phyloP scores from a whole-genome alignment of 1,284 basidiomycete genomes.

The Ceratobasidium sp. region DNA sequence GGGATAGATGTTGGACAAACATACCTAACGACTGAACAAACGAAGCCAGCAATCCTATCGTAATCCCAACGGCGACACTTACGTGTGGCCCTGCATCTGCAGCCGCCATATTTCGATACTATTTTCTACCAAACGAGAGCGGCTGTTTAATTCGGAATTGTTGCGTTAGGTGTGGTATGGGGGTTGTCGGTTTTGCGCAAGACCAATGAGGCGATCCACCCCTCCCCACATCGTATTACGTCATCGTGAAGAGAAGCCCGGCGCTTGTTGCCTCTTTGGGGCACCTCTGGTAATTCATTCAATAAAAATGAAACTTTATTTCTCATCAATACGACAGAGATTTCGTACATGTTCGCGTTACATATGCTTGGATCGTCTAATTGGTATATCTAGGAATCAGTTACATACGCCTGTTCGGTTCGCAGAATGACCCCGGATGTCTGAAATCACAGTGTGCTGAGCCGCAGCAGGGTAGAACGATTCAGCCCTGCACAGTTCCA shows the following conservation, averaged over 20 bases:
- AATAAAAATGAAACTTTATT: not conserved
- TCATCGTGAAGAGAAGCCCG: not conserved
- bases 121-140: not conserved
- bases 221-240: too few relatives aligned
- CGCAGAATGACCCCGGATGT: too few relatives aligned
- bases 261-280: conserved; percentile 20
- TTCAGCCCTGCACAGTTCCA: not conserved
- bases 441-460: too few relatives aligned
- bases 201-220: too few relatives aligned
- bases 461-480: too few relatives aligned
- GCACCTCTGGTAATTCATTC: too few relatives aligned
- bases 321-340: too few relatives aligned
- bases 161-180: not conserved
- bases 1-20: conserved; percentile 45
- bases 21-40: conserved; percentile 88
- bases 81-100: conserved; percentile 54
- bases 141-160: not conserved
- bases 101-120: conserved; percentile 23
- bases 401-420: too few relatives aligned
- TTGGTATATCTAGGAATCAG: too few relatives aligned
- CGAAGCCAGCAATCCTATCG: conserved; percentile 86
- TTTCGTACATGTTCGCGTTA: too few relatives aligned
- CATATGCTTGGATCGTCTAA: too few relatives aligned
- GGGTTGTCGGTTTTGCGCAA: too few relatives aligned
- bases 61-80: conserved; percentile 70